phyloP scores from a whole-genome alignment of 2,329 filamentous ascomycete species.

The Akanthomyces uredinophilus region DNA sequence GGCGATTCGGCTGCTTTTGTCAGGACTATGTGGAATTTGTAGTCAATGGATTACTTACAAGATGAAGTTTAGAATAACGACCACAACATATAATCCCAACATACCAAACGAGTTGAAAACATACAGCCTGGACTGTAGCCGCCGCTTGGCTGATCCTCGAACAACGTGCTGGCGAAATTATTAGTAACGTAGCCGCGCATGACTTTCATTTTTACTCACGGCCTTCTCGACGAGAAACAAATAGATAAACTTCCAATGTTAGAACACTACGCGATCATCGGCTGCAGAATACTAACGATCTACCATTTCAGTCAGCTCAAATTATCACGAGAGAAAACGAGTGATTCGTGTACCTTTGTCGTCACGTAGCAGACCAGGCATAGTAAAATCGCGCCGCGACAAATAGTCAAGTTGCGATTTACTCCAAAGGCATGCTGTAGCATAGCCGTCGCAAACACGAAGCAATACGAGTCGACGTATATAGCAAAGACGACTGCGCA shows the following conservation, averaged over 20 bases:
- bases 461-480: constrained; percentile 55
- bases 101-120: constrained; percentile 58
- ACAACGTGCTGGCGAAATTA: constrained; percentile 47
- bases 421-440: constrained; percentile 54
- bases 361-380: constrained; percentile 59
- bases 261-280: background rate
- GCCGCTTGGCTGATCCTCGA: constrained; percentile 43
- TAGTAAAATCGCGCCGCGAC: constrained; percentile 53
- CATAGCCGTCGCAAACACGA: constrained; percentile 53
- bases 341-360: constrained; percentile 45
- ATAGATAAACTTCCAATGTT: constrained; percentile 47
- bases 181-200: constrained; percentile 14
- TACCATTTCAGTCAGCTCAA: constrained; percentile 14
- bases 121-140: constrained; percentile 54
- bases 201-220: constrained; percentile 31
- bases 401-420: constrained; percentile 45
- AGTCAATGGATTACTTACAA: constrained; percentile 39
- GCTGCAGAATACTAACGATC: constrained; percentile 25
- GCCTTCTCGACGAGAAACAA: constrained; percentile 61
- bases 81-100: constrained; percentile 38
- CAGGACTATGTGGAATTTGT: background rate
- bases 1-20: constrained; percentile 45
- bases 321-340: background rate
- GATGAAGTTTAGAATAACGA: constrained; percentile 55
- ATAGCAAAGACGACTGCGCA: constrained; percentile 52